phyloP scores from a whole-genome alignment of 2,329 filamentous ascomycete species.

The Calonectria pteridis region DNA sequence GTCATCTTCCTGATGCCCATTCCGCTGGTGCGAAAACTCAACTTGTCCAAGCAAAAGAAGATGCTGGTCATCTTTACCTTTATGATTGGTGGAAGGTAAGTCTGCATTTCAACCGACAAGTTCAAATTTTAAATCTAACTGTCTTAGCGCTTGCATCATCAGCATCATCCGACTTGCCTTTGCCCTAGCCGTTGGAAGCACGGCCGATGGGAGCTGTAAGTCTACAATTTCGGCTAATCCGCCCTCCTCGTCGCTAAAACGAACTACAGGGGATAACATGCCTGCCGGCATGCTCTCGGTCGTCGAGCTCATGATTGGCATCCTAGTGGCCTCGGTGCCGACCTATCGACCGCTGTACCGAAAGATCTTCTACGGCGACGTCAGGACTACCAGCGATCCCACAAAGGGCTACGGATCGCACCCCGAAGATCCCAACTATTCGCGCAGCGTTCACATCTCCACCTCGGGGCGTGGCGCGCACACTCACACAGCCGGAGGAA shows the following conservation, averaged over 20 bases:
- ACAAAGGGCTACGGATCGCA: not conserved
- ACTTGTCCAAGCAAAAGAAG: conserved; percentile 8
- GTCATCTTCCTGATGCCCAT: conserved; percentile 7
- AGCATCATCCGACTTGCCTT: conserved; percentile 7
- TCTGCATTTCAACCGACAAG: not conserved
- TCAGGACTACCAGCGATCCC: not conserved
- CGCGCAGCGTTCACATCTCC: not conserved
- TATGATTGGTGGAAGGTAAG: conserved; percentile 6
- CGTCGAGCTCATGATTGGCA: conserved; percentile 6
- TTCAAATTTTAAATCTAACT: not conserved
- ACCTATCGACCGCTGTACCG: conserved; percentile 4
- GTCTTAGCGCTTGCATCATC: not conserved
- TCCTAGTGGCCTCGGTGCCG: not conserved
- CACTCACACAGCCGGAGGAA: not conserved
- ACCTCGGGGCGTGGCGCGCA: not conserved
- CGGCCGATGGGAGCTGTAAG: conserved; percentile 6
- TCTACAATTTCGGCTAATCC: not conserved
- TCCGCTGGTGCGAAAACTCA: not conserved
- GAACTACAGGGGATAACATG: conserved; percentile 1
- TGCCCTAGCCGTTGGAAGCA: conserved; percentile 9
- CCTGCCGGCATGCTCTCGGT: conserved; percentile 6
- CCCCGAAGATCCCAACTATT: not conserved
- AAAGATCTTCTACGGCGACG: not conserved
- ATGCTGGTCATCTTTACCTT: conserved; percentile 10
- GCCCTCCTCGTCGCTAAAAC: not conserved